Evolutionary conservation across 1,139 yeast genomes (phyloP).

Genomic region (Nematodospora anomalae): DNA sequence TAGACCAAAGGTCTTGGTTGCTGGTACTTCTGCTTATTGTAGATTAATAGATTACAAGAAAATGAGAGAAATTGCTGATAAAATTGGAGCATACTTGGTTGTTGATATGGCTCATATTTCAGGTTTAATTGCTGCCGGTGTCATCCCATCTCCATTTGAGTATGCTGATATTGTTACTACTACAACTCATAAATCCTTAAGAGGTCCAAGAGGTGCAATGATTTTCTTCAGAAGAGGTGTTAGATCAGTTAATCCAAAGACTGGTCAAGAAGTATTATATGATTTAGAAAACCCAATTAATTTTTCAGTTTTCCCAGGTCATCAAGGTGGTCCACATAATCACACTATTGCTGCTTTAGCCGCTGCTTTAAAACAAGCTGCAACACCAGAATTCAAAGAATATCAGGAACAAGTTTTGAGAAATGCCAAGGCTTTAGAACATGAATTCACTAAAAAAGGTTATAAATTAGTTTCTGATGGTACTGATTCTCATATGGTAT

Average conservation of each 20-base stretch:
- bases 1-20: constrained; percentile 94
- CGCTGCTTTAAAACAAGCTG: constrained; percentile 93
- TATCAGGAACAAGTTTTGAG: constrained; percentile 87
- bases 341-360: constrained; percentile 98
- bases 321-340: constrained; percentile 99
- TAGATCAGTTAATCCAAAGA: constrained; percentile 83
- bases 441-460: constrained; percentile 66
- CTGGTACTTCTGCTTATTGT: constrained; percentile 98
- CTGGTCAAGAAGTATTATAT: constrained; percentile 84
- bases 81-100: constrained; percentile 92
- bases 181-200: constrained; percentile 94
- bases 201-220: constrained; percentile 99
- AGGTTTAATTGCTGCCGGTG: constrained; percentile 95
- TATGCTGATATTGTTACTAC: constrained; percentile 97
- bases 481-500: constrained; percentile 95
- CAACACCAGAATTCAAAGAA: constrained; percentile 85
- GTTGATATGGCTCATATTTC: constrained; percentile 99
- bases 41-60: constrained; percentile 92
- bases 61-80: constrained; percentile 95
- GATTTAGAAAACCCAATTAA: constrained; percentile 94
- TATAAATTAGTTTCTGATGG: constrained; percentile 89
- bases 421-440: constrained; percentile 84
- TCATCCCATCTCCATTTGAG: constrained; percentile 93
- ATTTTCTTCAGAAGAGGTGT: constrained; percentile 97
- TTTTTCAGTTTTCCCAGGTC: constrained; percentile 99